Evolutionary conservation across 2,329 filamentous ascomycete species (phyloP), one percentile per base, ranked within the genome.

Genomic region (Annulohypoxylon truncatum): DNA sequence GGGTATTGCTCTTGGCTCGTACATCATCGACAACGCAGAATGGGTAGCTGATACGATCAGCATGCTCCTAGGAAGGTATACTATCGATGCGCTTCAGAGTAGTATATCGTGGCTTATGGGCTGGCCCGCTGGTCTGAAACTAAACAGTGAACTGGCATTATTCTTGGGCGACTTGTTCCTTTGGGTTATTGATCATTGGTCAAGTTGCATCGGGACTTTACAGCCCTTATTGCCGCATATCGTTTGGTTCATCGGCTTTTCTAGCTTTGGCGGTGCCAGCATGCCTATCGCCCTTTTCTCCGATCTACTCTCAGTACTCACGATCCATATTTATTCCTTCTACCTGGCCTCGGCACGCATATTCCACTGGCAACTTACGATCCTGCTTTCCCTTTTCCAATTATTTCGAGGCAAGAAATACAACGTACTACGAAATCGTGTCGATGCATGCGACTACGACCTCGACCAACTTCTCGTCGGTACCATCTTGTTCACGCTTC

Each of bases 101-200:
- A 97, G 94, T 77, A 97, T 99, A 64, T 90, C 88, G 4, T 99
- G 96, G 96, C 84, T 99, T 47, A 97, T 96, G 92, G 92, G 92
- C 59, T 97, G 92, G 89, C 96, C 96, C 7, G 96, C 94, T 50
- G 96, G 96, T 31, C 82, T 99, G 70, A 99, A 99, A 79, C 86
- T 99, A 35, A 99, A 99, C 77, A 94, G 89, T 58, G 95, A 99
- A 78, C 84, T 99, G 38, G 96, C 94, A 1, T 87, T 88, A n/a
- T 99, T 99, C 73, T 85, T 99, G 10, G 96, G 96, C 68, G 95
- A 98, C 75, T 82, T 99, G 2, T 99, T 99, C 76, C 83, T 98
- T 2, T 99, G 96, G 96, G 96, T 99, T 50, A 98, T 99, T 70
- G 94, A 97, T 71, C 96, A 97, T 77, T 99, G 96, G 96, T 92